phyloP scores from a whole-genome alignment of 306 rosid species.

The Vigna trinervia region DNA sequence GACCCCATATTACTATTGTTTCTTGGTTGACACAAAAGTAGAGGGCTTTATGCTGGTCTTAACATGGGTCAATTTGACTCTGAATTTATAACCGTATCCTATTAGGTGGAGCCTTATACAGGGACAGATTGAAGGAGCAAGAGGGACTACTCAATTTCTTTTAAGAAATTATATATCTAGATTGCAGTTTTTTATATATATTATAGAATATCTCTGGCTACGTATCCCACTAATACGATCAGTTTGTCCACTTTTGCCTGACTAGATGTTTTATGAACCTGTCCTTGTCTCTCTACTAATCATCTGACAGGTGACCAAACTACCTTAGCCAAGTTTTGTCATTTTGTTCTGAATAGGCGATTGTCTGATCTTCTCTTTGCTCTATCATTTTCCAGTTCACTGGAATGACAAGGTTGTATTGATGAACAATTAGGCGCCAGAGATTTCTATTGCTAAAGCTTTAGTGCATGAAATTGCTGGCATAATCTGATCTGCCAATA shows the following conservation, averaged over 20 bases:
- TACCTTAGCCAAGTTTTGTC: conserved; percentile 11
- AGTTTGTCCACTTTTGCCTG: background rate
- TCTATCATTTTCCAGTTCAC: background rate
- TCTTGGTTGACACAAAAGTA: conserved; percentile 1
- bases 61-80: background rate
- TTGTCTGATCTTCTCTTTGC: background rate
- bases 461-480: background rate
- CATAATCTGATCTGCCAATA: background rate
- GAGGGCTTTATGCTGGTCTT: conserved; percentile 23
- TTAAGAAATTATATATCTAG: background rate
- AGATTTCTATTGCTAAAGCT: conserved; percentile 1
- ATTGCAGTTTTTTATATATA: background rate
- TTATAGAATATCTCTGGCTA: background rate
- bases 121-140: background rate
- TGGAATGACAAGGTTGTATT: background rate
- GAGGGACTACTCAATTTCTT: background rate
- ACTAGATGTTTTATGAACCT: background rate
- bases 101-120: background rate
- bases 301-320: background rate
- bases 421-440: conserved; percentile 10
- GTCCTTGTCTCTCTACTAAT: conserved; percentile 11
- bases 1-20: background rate
- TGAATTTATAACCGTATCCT: background rate
- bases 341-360: background rate
- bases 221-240: background rate